A percentile compares a stretch with the other conserved stretches of the same genome.
phyloP scores from a whole-genome alignment of 768 basidiomycete species.

The Lenzites betulinus region DNA sequence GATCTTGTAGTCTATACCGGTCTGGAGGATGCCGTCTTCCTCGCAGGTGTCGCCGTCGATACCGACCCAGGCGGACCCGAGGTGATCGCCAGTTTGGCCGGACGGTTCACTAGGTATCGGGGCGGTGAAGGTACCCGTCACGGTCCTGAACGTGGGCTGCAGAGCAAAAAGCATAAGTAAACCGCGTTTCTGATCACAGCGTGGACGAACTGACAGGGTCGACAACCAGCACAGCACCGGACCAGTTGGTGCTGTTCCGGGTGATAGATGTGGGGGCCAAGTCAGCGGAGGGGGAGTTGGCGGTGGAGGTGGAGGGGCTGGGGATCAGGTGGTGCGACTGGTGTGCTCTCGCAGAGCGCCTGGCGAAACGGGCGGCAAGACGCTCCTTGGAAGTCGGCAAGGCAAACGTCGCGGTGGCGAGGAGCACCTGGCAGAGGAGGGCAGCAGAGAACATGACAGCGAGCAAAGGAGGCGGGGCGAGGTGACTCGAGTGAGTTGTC shows the following conservation, averaged over 20 bases:
- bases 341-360: conserved; percentile 23
- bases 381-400: conserved; percentile 25
- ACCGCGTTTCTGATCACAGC: background rate
- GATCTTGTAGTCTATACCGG: conserved; percentile 38
- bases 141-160: conserved; percentile 37
- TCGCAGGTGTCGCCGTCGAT: conserved; percentile 41
- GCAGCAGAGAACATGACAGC: conserved; percentile 23
- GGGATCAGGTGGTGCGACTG: conserved; percentile 13
- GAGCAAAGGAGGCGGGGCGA: conserved; percentile 9
- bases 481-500: conserved; percentile 9
- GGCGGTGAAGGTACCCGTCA: conserved; percentile 40
- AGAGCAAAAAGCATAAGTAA: background rate
- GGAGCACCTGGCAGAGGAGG: conserved; percentile 26
- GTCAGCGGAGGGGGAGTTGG: conserved; percentile 27
- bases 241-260: conserved; percentile 39
- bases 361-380: conserved; percentile 24
- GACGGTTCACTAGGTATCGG: conserved; percentile 34
- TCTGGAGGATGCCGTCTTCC: conserved; percentile 38
- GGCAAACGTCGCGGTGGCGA: conserved; percentile 28
- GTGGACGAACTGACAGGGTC: conserved; percentile 21
- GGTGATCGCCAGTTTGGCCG: conserved; percentile 28
- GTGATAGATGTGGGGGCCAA: too few relatives aligned
- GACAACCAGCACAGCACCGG: conserved; percentile 36
- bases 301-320: conserved; percentile 19
- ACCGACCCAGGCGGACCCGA: conserved; percentile 40